These are phyloP conservation scores for Cucurbita maxima DNA, from an alignment of 306 rosid species.

Conservation along the genomic window DNA sequence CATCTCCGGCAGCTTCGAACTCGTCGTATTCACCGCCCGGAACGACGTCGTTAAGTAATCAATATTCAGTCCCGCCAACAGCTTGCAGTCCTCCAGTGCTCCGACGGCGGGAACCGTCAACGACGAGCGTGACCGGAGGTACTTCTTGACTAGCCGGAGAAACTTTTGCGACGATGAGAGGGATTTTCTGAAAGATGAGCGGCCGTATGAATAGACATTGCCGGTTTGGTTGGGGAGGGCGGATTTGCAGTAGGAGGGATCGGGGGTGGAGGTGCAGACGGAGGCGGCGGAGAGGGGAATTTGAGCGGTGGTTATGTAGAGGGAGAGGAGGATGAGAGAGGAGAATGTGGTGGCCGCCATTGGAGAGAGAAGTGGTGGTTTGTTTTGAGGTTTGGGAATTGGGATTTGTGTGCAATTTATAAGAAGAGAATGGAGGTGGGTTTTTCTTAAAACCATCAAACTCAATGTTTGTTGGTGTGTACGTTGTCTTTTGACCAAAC, in stretches of 20 bases:
- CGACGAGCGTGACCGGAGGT: slow-evolving; percentile 16
- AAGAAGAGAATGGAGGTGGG: background rate
- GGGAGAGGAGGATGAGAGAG: background rate
- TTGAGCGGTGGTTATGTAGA: background rate
- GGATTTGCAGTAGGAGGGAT: slow-evolving; percentile 60
- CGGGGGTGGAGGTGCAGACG: slow-evolving; percentile 53
- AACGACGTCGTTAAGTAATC: slow-evolving; percentile 44
- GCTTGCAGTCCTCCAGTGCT: slow-evolving; percentile 53
- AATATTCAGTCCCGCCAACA: slow-evolving; percentile 45
- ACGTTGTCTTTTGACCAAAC: too few relatives aligned
- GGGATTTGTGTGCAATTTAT: background rate
- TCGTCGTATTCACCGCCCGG: slow-evolving; percentile 29
- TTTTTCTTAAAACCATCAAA: background rate
- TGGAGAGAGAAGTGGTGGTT: background rate
- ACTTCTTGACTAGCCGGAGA: slow-evolving; percentile 21
- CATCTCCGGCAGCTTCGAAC: slow-evolving; percentile 16
- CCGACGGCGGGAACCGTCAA: slow-evolving; percentile 40
- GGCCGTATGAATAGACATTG: slow-evolving; percentile 49
- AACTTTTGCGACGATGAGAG: slow-evolving; percentile 48
- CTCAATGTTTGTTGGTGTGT: too few relatives aligned
- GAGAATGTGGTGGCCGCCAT: slow-evolving; percentile 2
- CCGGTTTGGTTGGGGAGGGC: slow-evolving; percentile 39
- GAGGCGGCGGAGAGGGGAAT: background rate
- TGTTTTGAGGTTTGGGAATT: background rate
- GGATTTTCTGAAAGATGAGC: slow-evolving; percentile 43